Base-by-base conservation (phyloP, 2,329 filamentous ascomycete species). In the Botrytis fabae region DNA sequence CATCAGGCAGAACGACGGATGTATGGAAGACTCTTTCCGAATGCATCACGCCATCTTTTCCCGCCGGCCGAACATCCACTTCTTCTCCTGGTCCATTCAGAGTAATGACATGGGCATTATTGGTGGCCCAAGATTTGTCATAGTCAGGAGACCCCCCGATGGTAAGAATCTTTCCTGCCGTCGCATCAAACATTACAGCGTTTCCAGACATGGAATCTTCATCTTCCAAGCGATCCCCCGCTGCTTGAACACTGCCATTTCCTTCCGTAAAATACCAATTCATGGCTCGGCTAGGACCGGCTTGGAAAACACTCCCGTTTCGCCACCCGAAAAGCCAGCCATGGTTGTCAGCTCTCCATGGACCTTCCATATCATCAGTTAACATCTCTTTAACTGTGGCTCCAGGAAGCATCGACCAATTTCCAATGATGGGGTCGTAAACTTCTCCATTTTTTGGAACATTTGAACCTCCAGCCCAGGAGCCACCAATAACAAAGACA, bases 161-260 rank as follows among this genome's bases (percentile, higher is more conserved):
- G 46, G 64, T 68, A 28, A 68, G 64, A 54, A 68, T 68, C 9
- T 68, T 28, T 18, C 64, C 64, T 54, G 35, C 35, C 5, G 25
- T 51, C 7, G 64, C 64, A 68, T 68, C 64, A 68, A 68, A 68
- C 64, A 68, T 68, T 25, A 68, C 46, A 28, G 64, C 64, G 10
- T 68, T 68, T 22, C 64, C 64, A n/a, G 64, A 68, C 64, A 68
- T 68, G 4, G 64, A 68, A 54, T 68, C 64, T 28, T 40, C 46
- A 22, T 68, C 64, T 1, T 54, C 14, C 28, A 68, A 9, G 35
- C 64, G 64, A 68, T 54, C 10, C 9, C 64, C 64, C 40, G 46
- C 64, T n/a, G 16, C 16, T 18, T 40, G 22, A 28, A 68, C 64
- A 68, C 46, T 54, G 1, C 64, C 64, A 40, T 68, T 32, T 54